Percentiles rank a stretch among this genome's conserved stretches.
These are phyloP conservation scores for Lachancea mirantina DNA, from an alignment of 805 yeast species.

Conservation along the genomic window DNA sequence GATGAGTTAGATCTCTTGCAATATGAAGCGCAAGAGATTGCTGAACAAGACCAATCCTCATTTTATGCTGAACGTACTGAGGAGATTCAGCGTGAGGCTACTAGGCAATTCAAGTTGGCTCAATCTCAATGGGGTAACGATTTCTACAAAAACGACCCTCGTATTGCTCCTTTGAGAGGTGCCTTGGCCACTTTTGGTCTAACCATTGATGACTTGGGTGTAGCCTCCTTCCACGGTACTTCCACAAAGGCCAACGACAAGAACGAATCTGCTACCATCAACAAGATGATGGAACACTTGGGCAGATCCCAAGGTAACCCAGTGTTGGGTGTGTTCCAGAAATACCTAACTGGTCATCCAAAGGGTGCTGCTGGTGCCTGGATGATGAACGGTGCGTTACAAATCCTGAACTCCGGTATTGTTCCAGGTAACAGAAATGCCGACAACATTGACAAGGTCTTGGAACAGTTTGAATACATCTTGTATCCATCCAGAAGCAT, in stretches of 20 bases:
- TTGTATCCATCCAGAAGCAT: conserved; percentile 90
- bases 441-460: conserved; percentile 80
- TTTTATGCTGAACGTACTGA: conserved; percentile 79
- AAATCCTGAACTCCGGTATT: conserved; percentile 82
- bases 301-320: conserved; percentile 98
- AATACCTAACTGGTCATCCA: conserved; percentile 98
- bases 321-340: conserved; percentile 96
- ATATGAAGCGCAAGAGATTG: conserved; percentile 57
- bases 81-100: conserved; percentile 79
- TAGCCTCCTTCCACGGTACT: conserved; percentile 98
- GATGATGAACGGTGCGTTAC: conserved; percentile 99
- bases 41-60: conserved; percentile 43
- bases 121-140: conserved; percentile 93
- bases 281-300: conserved; percentile 87
- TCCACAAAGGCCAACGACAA: conserved; percentile 98
- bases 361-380: conserved; percentile 99
- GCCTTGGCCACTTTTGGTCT: conserved; percentile 91
- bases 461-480: conserved; percentile 81
- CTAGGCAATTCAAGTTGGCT: conserved; percentile 79
- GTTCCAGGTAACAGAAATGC: conserved; percentile 99
- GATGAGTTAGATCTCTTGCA: conserved; percentile 63
- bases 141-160: conserved; percentile 83
- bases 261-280: conserved; percentile 90
- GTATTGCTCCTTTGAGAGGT: conserved; percentile 95
- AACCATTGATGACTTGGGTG: conserved; percentile 90